phyloP scores from a whole-genome alignment of 2,329 filamentous ascomycete genomes.

The Tolypocladium cylindrosporum region DNA sequence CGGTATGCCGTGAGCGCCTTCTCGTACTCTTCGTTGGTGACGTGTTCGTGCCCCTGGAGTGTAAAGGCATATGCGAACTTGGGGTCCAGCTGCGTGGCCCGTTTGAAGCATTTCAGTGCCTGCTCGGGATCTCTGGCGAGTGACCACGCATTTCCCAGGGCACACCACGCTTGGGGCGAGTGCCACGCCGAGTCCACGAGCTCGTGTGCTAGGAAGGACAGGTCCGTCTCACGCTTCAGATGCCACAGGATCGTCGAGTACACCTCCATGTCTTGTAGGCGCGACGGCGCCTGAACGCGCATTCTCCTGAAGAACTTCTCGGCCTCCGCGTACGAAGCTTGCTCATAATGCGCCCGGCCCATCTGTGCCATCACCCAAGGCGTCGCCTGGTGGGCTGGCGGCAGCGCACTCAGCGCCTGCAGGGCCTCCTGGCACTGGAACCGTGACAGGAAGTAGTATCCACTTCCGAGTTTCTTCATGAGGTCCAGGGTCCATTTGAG shows the following conservation, averaged over 20 bases:
- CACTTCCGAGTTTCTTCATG: conserved; percentile 70
- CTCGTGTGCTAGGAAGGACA: conserved; percentile 87
- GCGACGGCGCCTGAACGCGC: conserved; percentile 67
- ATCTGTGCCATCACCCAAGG: conserved; percentile 90
- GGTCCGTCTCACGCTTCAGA: conserved; percentile 79
- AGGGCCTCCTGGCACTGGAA: conserved; percentile 74
- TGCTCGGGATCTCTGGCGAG: conserved; percentile 88
- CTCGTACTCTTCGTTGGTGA: conserved; percentile 94
- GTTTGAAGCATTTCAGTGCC: conserved; percentile 86
- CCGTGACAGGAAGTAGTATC: conserved; percentile 67
- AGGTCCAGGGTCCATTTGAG: conserved; percentile 69
- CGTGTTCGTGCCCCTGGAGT: conserved; percentile 89
- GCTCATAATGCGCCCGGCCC: conserved; percentile 85
- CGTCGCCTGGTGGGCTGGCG: conserved; percentile 70
- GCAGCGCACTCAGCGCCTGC: conserved; percentile 60
- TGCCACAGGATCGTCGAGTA: conserved; percentile 99
- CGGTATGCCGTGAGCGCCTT: conserved; percentile 85
- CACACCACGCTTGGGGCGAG: conserved; percentile 93
- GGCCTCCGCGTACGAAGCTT: conserved; percentile 74
- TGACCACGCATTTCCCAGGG: conserved; percentile 89
- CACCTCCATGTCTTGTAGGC: conserved; percentile 91
- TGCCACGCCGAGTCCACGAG: conserved; percentile 79
- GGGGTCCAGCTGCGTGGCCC: conserved; percentile 82
- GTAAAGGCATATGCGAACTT: conserved; percentile 95
- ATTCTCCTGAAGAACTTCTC: conserved; percentile 79